Base-by-base conservation (phyloP, 1,284 basidiomycete species). In the Golubevia pallescens region DNA sequence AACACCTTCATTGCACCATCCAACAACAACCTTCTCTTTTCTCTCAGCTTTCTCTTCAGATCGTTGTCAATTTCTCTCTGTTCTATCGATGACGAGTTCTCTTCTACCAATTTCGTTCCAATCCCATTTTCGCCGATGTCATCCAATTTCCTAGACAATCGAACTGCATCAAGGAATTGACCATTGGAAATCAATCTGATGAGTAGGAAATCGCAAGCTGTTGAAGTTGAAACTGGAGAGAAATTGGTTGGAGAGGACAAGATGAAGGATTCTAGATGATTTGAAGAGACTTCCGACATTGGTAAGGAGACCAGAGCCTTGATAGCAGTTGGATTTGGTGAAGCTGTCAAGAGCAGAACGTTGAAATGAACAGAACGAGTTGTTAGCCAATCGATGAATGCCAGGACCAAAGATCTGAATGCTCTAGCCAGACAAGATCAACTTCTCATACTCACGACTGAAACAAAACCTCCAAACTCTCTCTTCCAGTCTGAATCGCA, bases 111-210 rank as follows among this genome's bases (percentile, higher is more conserved):
- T 16, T 48, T 48, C 8, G 42, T 48, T 48, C 42, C 42, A 48
- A 48, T 16, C 16, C 42, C 42, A 48, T 48, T 48, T 63, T 74
- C 65, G 57, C 66, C 65, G 8, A 61, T 57, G 13, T 71, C 67
- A 10, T 63, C 67, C 5, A 75, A 66, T 32, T 77, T 66, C 1
- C 72, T 65, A 57, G 78, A 75, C n/a, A 79, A 63, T 6, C 74
- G 69, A 42, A 79, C 75, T 0, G 78, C 78, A 61, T 78, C 77
- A 65, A 79, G 69, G 65, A 78, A 81, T 20, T 71, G 63, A 0
- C 77, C 78, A 24, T 76, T 69, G 62, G 69, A 69, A 57, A 81
- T 72, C 57, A 69, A 74, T 23, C 77, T 69, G 52, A 79, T 64
- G 24, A 81, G 69, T 23, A 81, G 66, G 13, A 75, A 71, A 58